Base-by-base conservation (phyloP, 495 filamentous ascomycete genomes). In the Haplographium delicatum region DNA sequence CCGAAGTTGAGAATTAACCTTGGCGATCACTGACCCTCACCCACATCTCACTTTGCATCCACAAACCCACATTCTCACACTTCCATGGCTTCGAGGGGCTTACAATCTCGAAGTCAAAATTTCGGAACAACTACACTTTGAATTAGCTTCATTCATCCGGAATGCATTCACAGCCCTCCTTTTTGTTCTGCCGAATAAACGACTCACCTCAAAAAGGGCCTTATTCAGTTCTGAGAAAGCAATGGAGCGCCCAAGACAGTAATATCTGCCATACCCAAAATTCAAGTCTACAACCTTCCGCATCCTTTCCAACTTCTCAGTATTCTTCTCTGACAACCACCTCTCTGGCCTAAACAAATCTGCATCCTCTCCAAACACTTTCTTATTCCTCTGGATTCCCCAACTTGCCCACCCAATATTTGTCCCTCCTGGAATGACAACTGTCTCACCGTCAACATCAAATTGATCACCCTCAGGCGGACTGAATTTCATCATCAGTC, bases 311-410 rank as follows among this genome's bases (percentile, higher is more conserved):
- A 56, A 48, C 31, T 57, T 53, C 16, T 62, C 63, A 1, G 54
- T 52, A 20, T 54, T 50, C 9, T 58, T 55, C 11, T 72, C 69
- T 0, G 33, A 50, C 16, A 80, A 61, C 68, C 73, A 83, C 24
- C 79, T 63, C 50, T 78, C 79, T 0, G 80, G 80, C 0, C 72
- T 62, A 46, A 77, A 84, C 2, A 66, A 25, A n/a, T 74, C 65
- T 0, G 62, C 65, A 51, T 79, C 72, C 8, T 62, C 58, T 3
- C 78, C 79, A 40, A 71, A 82, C 0, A 79, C 50, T 2, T 61
- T 58, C n/a, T 57, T 54, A 20, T 70, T 60, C 0, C 63, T 56
- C 10, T 67, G 11, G 20, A 68, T 56, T n/a, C 45, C 44, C 52
- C 58, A 65, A 40, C 53, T 42, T 7, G 23, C 15, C 26, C 70